Conservation (phyloP, 2,329 filamentous ascomycete species). For the Spiromastix sp. region DNA sequence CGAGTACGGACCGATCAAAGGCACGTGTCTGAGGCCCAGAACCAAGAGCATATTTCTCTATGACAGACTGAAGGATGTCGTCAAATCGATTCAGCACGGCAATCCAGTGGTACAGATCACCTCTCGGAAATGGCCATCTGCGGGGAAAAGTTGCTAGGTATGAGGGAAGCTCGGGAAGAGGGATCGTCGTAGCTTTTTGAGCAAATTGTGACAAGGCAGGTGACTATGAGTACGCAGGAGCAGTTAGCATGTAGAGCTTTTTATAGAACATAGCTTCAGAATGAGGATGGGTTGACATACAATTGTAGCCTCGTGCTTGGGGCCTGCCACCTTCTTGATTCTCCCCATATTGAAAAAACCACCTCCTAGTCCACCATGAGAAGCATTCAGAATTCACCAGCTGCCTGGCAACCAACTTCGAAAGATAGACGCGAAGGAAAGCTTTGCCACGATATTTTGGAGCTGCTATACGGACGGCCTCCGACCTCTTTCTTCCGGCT, state of each 20-base stretch:
- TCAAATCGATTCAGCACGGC: slow-evolving; percentile 89
- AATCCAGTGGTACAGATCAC: slow-evolving; percentile 98
- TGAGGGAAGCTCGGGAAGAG: slow-evolving; percentile 66
- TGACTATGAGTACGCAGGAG: slow-evolving; percentile 49
- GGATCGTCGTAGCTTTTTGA: slow-evolving; percentile 53
- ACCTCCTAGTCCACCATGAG: slow-evolving; percentile 31
- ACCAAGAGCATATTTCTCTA: slow-evolving; percentile 66
- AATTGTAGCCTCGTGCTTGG: slow-evolving; percentile 42
- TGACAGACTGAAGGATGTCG: slow-evolving; percentile 71
- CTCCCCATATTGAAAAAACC: slow-evolving; percentile 35
- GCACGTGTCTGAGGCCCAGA: slow-evolving; percentile 70
- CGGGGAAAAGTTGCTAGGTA: slow-evolving; percentile 72
- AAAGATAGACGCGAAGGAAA: not conserved
- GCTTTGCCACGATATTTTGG: slow-evolving; percentile 6
- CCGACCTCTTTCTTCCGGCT: too few species aligned
- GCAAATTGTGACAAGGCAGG: slow-evolving; percentile 79
- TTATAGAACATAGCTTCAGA: slow-evolving; percentile 9
- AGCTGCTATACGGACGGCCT: too few species aligned
- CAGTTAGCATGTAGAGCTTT: slow-evolving; percentile 9
- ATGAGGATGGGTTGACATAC: slow-evolving; percentile 17
- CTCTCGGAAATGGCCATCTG: slow-evolving; percentile 89
- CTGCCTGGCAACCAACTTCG: not conserved
- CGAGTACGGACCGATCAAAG: slow-evolving; percentile 44
- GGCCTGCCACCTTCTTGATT: slow-evolving; percentile 43
- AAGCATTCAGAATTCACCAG: slow-evolving; percentile 14